Evolutionary conservation across 2,329 filamentous ascomycete species (phyloP).

Genomic region (Tricladium varicosporioides): DNA sequence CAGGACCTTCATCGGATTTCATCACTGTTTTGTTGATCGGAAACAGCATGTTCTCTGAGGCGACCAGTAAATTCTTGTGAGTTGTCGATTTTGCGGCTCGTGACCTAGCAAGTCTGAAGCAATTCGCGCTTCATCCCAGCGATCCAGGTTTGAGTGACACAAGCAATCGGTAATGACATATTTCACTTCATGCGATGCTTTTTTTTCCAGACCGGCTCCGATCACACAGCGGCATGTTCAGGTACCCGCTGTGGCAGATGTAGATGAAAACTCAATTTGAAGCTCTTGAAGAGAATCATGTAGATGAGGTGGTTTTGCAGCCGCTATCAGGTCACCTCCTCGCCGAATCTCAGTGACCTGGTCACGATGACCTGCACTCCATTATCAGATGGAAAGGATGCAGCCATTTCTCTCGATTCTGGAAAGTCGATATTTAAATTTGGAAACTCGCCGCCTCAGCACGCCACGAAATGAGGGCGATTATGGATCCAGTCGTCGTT

Average conservation of each 20-base stretch:
- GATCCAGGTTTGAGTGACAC: constrained; percentile 4
- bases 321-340: neutral
- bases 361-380: neutral
- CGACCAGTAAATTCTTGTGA: neutral
- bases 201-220: neutral
- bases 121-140: constrained; percentile 1
- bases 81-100: neutral
- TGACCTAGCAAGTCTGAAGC: neutral
- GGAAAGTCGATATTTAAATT: neutral
- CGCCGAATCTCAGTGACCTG: neutral
- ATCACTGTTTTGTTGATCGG: neutral
- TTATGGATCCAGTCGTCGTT: neutral
- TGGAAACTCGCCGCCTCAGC: neutral
- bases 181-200: constrained; percentile 1
- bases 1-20: too few relatives aligned
- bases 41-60: neutral
- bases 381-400: neutral
- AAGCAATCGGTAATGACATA: constrained; percentile 12
- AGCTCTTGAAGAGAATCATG: neutral
- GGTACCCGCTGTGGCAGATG: constrained; percentile 1
- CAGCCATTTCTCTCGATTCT: neutral
- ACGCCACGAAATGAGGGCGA: neutral
- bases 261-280: neutral
- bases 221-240: constrained; percentile 3
- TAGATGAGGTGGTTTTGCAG: neutral